Evolutionary conservation across 257 asterid genomes (phyloP).

Genomic region (Fraxinus americana): DNA sequence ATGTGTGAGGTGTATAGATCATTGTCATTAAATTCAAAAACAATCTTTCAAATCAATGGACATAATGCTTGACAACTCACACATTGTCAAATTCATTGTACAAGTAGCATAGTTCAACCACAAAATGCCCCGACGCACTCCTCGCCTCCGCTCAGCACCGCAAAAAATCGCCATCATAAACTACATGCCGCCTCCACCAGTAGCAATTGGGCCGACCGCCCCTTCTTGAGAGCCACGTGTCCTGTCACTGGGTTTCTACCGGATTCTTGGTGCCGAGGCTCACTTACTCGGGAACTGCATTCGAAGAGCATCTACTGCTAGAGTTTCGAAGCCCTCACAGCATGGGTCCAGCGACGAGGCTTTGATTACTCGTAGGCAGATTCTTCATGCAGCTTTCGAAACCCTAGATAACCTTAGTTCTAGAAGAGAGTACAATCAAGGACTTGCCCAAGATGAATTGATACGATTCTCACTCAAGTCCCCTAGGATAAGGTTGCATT

Average conservation of each 20-base stretch:
- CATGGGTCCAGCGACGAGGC: conserved; percentile 87
- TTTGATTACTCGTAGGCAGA: conserved; percentile 78
- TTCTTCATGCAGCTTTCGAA: conserved; percentile 94
- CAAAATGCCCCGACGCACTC: conserved; percentile 48
- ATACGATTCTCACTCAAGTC: conserved; percentile 71
- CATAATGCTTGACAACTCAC: too few species aligned
- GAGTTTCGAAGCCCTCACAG: conserved; percentile 84
- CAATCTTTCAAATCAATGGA: too few species aligned
- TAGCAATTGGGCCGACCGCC: conserved; percentile 98
- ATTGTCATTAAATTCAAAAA: too few species aligned
- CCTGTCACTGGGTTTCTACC: conserved; percentile 84
- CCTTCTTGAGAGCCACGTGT: conserved; percentile 73
- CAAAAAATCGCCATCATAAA: conserved; percentile 36
- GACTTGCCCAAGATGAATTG: conserved; percentile 79
- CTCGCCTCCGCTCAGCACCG: conserved; percentile 37
- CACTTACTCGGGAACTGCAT: conserved; percentile 95
- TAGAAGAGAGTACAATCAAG: conserved; percentile 80
- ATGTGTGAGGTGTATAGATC: too few species aligned
- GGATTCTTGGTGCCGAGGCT: conserved; percentile 82
- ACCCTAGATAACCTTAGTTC: conserved; percentile 71
- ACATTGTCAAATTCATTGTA: too few species aligned
- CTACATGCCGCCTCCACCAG: conserved; percentile 68
- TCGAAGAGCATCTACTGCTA: conserved; percentile 78
- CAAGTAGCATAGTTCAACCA: too few species aligned
- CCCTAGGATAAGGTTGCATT: conserved; percentile 91